Evolutionary conservation across 306 rosid genomes (phyloP), one percentile per base, ranked within the genome.

Genomic region (Carpinus viminea): DNA sequence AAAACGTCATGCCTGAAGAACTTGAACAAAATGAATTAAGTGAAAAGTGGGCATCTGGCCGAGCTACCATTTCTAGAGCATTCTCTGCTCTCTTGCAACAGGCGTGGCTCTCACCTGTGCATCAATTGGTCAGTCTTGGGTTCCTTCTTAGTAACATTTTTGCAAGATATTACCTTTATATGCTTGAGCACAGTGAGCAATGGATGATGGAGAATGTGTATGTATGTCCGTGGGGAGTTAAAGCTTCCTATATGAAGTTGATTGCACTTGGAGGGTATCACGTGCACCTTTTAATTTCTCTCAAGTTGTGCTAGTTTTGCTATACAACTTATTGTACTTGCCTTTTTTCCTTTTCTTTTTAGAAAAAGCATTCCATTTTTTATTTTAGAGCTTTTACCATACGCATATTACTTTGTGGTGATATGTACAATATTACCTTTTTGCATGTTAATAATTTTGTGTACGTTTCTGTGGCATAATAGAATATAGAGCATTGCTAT

Each of bases 71-170:
- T 12, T 79, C 86, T 54, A 84, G 83, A 85, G 86, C 93, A 73
- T 89, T 91, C 85, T 88, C 97, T 80, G 75, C 82, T 50, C 93
- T 93, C 84, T 83, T 93, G 87, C 95, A 91, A 85, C 93, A 81
- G 85, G 92, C 92, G 80, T 93, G 96, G 98, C 91, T 91, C 79
- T 68, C 86, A 56, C 87, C 92, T 68, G 50, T 70, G 21, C 77
- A 71, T 79, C 55, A 81, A 80, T 75, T 71, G 92, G 97, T 90
- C 83, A 78, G 93, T 87, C 51, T 82, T 80, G 61, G 70, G 51
- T 60, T 24, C 74, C 66, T 75, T 73, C 55, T 41, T n/a, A 36
- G 72, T 66, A 41, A 38, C 52, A 74, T 24, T 4, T 71, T 80
- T 57, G 65, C 54, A 69, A 68, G 78, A 51, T 31, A 31, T 28